Evolutionary conservation across 805 yeast species (phyloP), one percentile per base, ranked within the genome.

Genomic region (Kodamaea neixiangensis): DNA sequence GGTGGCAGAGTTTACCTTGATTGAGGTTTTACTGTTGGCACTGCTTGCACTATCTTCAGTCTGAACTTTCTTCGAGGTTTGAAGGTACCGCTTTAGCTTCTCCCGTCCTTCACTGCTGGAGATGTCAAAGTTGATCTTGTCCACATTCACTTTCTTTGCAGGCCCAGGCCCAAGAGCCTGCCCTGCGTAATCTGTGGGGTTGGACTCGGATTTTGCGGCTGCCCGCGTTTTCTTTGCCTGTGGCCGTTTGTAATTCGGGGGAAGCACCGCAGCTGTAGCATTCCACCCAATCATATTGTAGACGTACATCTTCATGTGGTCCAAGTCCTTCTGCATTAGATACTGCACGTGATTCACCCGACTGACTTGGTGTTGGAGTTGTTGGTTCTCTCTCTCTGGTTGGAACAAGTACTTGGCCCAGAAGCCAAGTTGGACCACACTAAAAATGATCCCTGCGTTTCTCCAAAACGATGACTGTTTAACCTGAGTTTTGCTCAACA

Each of bases 81-180:
- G 31, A 20, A 47, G 33, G 37, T 47, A 34, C 46, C 37, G 15
- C 15, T 34, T 42, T 11, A 47, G 34, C 22, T 41, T 14, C 17
- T 37, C 22, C 20, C 50, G 46, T 10, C 44, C 50, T 13, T n/a
- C 34, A 10, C 33, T 15, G 29, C 34, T 39, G 35, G 50, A 31
- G 11, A 47, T 34, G 42, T 47, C 50, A 31, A 47, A 47, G 31
- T 34, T 47, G 29, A 18, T 18, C 17, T 20, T 19, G 17, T 35
- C 19, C 5, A 17, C 39, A 35, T 35, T 14, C 17, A 17, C 19
- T 10, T 14, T 15, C 19, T 35, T 40, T 3, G 17, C 14, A 3
- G 18, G 33, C n/a, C n/a, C n/a, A n/a, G n/a, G n/a, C n/a, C n/a
- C n/a, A n/a, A n/a, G n/a, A n/a, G n/a, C n/a, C n/a, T n/a, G n/a